Conservation (phyloP, 305 asterid genomes). For the Fraxinus angustifolia region DNA sequence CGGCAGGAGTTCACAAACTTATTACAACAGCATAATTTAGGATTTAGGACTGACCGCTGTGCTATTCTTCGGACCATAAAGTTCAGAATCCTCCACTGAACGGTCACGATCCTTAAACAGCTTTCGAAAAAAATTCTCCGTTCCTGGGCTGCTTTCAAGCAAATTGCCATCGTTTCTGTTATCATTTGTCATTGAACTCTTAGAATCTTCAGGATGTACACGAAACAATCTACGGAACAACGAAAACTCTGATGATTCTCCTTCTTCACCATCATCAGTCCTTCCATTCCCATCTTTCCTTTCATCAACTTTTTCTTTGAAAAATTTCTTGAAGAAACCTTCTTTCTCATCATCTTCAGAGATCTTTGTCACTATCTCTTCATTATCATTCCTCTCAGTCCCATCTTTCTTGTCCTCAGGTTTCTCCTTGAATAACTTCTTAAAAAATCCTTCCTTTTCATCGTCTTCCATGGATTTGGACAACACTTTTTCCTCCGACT, state of each 20-base stretch:
- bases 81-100: conserved; percentile 85
- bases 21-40: conserved; percentile 18
- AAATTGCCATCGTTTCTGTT: conserved; percentile 39
- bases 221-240: conserved; percentile 72
- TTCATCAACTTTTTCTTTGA: conserved; percentile 72
- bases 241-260: conserved; percentile 61
- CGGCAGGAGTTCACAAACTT: background rate
- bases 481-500: conserved; percentile 48
- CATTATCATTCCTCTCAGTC: conserved; percentile 48
- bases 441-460: conserved; percentile 69
- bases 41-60: conserved; percentile 54
- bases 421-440: conserved; percentile 69
- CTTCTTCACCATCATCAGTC: conserved; percentile 65
- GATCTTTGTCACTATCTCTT: conserved; percentile 47
- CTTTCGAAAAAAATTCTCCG: conserved; percentile 79
- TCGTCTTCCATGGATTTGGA: conserved; percentile 62
- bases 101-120: conserved; percentile 88
- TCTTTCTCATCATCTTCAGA: conserved; percentile 70
- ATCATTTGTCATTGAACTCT: conserved; percentile 39
- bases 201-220: conserved; percentile 76
- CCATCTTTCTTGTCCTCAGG: conserved; percentile 61
- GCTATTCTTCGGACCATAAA: conserved; percentile 65
- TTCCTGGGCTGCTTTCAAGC: conserved; percentile 84
- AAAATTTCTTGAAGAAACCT: conserved; percentile 72
- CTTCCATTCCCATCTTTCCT: conserved; percentile 49